Conservation (phyloP, 2,329 filamentous ascomycete genomes). For the Cladosporium sp. region DNA sequence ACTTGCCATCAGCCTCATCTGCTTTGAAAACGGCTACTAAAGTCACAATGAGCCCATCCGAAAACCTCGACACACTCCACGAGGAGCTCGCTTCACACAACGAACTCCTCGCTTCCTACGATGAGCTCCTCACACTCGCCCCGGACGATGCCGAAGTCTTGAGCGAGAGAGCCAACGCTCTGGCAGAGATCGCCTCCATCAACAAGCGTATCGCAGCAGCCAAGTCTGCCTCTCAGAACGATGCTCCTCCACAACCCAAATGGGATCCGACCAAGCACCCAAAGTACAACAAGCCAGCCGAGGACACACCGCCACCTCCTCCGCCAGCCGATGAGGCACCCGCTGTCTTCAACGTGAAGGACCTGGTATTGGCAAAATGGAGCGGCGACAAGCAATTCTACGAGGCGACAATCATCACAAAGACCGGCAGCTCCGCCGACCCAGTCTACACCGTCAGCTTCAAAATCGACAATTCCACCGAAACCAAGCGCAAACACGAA, state of each 20-base stretch:
- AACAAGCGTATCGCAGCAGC: constrained; percentile 78
- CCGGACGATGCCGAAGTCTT: constrained; percentile 75
- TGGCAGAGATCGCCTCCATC: constrained; percentile 73
- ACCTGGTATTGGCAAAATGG: constrained; percentile 88
- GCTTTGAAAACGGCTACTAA: constrained; percentile 17
- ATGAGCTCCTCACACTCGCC: constrained; percentile 43
- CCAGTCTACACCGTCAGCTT: constrained; percentile 95
- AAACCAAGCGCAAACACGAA: constrained; percentile 74
- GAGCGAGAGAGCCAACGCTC: constrained; percentile 73
- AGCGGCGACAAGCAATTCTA: constrained; percentile 89
- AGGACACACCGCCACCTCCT: constrained; percentile 28
- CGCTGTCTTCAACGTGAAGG: constrained; percentile 75
- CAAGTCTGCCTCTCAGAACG: constrained; percentile 28
- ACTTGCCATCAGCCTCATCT: constrained; percentile 6
- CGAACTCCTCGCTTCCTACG: constrained; percentile 25
- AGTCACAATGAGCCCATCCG: constrained; percentile 23
- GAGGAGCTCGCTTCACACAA: constrained; percentile 63
- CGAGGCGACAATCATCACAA: constrained; percentile 84
- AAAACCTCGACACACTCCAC: constrained; percentile 69
- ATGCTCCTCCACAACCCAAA: constrained; percentile 23
- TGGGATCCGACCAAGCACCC: constrained; percentile 59
- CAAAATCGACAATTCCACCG: constrained; percentile 77
- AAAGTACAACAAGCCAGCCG: constrained; percentile 51
- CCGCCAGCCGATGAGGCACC: constrained; percentile 34
- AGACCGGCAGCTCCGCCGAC: constrained; percentile 85